phyloP scores from a whole-genome alignment of 108 stramenopile genomes.

The Skeletonema marinoi region DNA sequence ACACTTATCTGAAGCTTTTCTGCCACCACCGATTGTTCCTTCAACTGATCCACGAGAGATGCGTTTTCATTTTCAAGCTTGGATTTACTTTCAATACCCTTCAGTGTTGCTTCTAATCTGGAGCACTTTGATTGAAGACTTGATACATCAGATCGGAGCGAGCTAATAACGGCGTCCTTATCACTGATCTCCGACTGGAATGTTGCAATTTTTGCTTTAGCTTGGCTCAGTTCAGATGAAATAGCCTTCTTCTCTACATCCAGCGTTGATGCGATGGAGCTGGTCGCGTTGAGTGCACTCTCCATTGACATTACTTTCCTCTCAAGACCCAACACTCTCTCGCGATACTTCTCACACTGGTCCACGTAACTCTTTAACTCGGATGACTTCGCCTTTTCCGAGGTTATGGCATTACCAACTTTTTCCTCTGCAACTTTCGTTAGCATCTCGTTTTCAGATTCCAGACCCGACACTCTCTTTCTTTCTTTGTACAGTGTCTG shows the following conservation, averaged over 20 bases:
- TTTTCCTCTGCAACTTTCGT: conserved; percentile 36
- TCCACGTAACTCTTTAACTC: conserved; percentile 41
- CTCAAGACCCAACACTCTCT: conserved; percentile 33
- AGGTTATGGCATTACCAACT: conserved; percentile 15
- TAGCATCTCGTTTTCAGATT: conserved; percentile 35
- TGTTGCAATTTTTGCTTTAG: not conserved
- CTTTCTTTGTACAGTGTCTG: conserved; percentile 24
- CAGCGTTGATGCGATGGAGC: conserved; percentile 13
- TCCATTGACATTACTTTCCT: conserved; percentile 26
- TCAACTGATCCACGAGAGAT: conserved; percentile 24
- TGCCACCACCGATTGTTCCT: conserved; percentile 10
- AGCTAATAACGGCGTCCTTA: conserved; percentile 9
- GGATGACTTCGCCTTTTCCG: conserved; percentile 13
- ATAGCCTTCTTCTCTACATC: conserved; percentile 29
- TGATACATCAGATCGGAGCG: conserved; percentile 13
- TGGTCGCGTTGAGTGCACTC: conserved; percentile 29
- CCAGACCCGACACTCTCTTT: conserved; percentile 29
- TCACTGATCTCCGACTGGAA: conserved; percentile 7
- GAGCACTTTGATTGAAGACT: conserved; percentile 14
- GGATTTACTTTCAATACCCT: conserved; percentile 1
- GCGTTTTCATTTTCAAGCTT: conserved; percentile 34
- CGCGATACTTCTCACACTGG: conserved; percentile 44
- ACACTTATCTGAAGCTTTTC: conserved; percentile 19
- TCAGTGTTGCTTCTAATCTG: conserved; percentile 7
- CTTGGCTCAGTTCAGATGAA: conserved; percentile 8